Evolutionary conservation across 2,329 filamentous ascomycete genomes (phyloP), one percentile per base, ranked within the genome.

Genomic region (Pseudogymnoascus sp.): DNA sequence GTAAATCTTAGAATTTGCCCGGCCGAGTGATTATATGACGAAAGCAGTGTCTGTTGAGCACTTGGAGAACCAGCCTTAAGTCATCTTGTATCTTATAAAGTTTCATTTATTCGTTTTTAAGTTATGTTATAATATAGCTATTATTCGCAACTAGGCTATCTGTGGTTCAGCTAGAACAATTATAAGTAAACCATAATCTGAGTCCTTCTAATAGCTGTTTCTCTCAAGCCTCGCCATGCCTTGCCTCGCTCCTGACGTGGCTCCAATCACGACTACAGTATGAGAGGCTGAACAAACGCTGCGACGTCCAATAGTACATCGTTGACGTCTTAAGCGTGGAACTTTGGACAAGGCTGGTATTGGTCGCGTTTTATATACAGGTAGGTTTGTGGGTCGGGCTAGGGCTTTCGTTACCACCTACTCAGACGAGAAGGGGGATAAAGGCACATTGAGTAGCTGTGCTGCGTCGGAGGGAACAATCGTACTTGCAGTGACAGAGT

Each of bases 1-100:
- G 34, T n/a, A 56, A 56, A 34, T 34, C 25, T 12, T 56, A 56
- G 46, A 56, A 56, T 56, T 56, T 56, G 46, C 46, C 8, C 25
- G 46, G 7, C 28, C 4, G 7, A 34, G 5, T 5, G 46, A 56
- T 34, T 56, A 56, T 34, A n/a, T 18, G 9, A 34, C 46, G n/a
- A 56, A 56, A 28, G 46, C 5, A 56, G 25, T n/a, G 3, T 8
- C 46, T 34, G 46, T 56, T 56, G 46, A 56, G n/a, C 28, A 56
- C n/a, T 25, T 56, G 2, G 46, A 56, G 28, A 34, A 34, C n/a
- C 46, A 34, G 21, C 21, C 21, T 23, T 23, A 23, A 23, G n/a
- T 28, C 5, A 28, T 28, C 25, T 1, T 28, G 25, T 28, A 28
- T 28, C 1, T 28, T 28, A 28, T 1, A 28, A 28, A 28, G 25